A percentile compares a stretch with the other conserved stretches of the same genome.
phyloP scores from a whole-genome alignment of 345 rosid genomes.

The Lagerstroemia speciosa region DNA sequence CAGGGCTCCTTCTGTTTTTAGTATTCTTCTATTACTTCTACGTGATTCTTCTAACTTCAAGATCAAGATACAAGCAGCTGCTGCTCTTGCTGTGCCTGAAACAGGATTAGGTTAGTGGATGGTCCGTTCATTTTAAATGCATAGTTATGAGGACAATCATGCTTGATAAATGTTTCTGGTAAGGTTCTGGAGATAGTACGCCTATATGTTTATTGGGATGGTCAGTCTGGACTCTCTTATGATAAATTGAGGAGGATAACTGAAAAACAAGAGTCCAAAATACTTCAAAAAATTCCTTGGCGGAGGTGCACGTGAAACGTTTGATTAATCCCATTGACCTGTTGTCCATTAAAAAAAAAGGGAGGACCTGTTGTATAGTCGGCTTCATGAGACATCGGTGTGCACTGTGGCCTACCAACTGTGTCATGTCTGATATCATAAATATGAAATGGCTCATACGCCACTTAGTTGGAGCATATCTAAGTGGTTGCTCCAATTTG shows the following conservation, averaged over 20 bases:
- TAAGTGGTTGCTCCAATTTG: background rate
- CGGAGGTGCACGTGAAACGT: background rate
- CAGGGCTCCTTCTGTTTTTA: constrained; percentile 91
- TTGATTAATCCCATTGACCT: background rate
- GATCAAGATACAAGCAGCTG: constrained; percentile 95
- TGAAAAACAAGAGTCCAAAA: background rate
- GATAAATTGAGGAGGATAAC: background rate
- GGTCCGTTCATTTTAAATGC: background rate
- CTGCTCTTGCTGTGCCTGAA: constrained; percentile 84
- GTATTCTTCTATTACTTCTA: constrained; percentile 62
- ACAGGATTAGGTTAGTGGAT: constrained; percentile 47
- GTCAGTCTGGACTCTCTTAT: background rate
- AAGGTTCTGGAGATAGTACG: background rate
- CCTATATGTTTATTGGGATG: background rate
- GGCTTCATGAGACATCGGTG: background rate
- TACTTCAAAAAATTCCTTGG: background rate
- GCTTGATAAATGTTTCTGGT: background rate
- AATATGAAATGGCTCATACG: background rate
- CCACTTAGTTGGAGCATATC: background rate
- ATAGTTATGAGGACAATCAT: background rate
- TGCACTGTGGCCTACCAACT: background rate
- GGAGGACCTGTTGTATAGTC: background rate
- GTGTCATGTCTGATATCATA: background rate
- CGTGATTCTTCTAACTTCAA: constrained; percentile 91
- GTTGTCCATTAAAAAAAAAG: too few relatives aligned